A percentile compares a stretch with the other conserved stretches of the same genome.
Conservation (phyloP, 2,329 filamentous ascomycete genomes). For the Colletotrichum tropicicola region DNA sequence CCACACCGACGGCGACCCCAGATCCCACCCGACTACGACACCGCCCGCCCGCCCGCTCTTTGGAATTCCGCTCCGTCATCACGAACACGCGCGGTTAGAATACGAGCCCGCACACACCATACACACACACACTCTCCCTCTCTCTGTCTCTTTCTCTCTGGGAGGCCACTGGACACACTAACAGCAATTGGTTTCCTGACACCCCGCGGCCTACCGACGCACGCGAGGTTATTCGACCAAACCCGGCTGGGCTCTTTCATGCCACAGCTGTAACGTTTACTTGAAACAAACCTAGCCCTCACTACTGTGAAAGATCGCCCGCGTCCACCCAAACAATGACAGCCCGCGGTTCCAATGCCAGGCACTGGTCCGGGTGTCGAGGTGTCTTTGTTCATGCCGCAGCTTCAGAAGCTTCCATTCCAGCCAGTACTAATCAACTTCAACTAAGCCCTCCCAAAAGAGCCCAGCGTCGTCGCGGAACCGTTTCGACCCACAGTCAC, state of each 20-base stretch:
- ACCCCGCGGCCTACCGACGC: no score
- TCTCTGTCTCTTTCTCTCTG: not conserved
- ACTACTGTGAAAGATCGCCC: not conserved
- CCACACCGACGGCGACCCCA: conserved; percentile 18
- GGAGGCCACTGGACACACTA: not conserved
- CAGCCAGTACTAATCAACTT: not conserved
- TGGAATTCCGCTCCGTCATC: not conserved
- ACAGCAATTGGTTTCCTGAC: no score
- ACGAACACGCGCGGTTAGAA: not conserved
- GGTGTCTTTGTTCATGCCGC: not conserved
- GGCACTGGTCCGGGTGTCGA: not conserved
- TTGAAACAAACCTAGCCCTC: conserved; percentile 26
- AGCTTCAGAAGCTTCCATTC: not conserved
- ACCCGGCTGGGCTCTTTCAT: not conserved
- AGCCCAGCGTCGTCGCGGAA: conserved; percentile 18
- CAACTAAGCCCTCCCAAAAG: not conserved
- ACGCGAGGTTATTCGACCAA: not conserved
- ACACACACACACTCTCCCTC: no score
- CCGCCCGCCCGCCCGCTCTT: not conserved
- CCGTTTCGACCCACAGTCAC: conserved; percentile 23
- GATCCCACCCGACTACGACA: not conserved
- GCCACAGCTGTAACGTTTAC: conserved; percentile 17
- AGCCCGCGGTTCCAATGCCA: not conserved
- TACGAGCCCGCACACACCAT: no score
- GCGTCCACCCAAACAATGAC: not conserved